A percentile compares a stretch with the other conserved stretches of the same genome.
phyloP scores from a whole-genome alignment of 345 rosid species.

The Aethionema arabicum region DNA sequence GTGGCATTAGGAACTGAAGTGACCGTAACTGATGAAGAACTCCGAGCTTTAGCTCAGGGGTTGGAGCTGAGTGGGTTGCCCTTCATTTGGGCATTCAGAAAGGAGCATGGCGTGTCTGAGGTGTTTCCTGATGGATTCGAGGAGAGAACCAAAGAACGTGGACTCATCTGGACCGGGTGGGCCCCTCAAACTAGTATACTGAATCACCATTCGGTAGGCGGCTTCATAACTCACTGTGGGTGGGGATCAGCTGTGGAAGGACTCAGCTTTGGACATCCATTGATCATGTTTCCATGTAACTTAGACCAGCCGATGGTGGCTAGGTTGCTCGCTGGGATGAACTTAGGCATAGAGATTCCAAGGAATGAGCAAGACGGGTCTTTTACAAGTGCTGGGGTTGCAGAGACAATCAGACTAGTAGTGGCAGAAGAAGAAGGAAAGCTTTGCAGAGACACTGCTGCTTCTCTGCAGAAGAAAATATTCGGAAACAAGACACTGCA shows the following conservation, averaged over 20 bases:
- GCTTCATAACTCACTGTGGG: slow-evolving; percentile 44
- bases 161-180: slow-evolving; percentile 33
- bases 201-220: slow-evolving; percentile 39
- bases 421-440: slow-evolving; percentile 31
- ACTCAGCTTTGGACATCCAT: slow-evolving; percentile 33
- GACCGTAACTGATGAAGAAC: slow-evolving; percentile 25
- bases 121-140: slow-evolving; percentile 36
- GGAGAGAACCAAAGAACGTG: slow-evolving; percentile 34
- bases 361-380: slow-evolving; percentile 32
- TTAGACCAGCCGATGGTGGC: slow-evolving; percentile 39
- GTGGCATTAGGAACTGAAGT: slow-evolving; percentile 48
- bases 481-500: slow-evolving; percentile 27
- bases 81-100: slow-evolving; percentile 43
- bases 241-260: slow-evolving; percentile 45
- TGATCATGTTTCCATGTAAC: slow-evolving; percentile 28
- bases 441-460: slow-evolving; percentile 27
- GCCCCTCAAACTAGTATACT: slow-evolving; percentile 34
- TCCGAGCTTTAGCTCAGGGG: slow-evolving; percentile 41
- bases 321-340: slow-evolving; percentile 25
- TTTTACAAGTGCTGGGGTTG: slow-evolving; percentile 22
- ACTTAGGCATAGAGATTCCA: slow-evolving; percentile 18
- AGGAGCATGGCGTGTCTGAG: slow-evolving; percentile 4
- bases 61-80: slow-evolving; percentile 42
- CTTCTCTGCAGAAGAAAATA: slow-evolving; percentile 21
- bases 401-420: slow-evolving; percentile 29